Evolutionary conservation across 495 filamentous ascomycete genomes (phyloP).

Genomic region (Aeminium ludgeri): DNA sequence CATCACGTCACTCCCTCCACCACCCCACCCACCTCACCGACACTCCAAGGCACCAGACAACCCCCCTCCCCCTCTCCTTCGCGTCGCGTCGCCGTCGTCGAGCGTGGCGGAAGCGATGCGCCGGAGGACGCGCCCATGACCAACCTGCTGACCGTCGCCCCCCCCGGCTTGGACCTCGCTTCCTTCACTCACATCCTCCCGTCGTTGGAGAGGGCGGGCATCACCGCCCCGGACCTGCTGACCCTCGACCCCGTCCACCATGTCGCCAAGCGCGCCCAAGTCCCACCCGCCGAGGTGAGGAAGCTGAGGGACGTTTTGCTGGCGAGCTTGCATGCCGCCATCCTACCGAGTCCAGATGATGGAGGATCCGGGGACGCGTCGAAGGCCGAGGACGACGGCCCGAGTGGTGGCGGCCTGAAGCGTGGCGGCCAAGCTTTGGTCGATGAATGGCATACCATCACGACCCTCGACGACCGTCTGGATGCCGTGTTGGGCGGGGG

Average conservation of each 20-base stretch:
- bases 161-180: constrained; percentile 55
- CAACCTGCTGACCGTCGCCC: constrained; percentile 72
- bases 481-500: constrained; percentile 70
- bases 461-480: constrained; percentile 57
- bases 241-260: constrained; percentile 68
- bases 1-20: no score
- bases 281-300: constrained; percentile 63
- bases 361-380: background rate
- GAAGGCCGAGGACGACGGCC: no score
- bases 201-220: constrained; percentile 52
- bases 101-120: constrained; percentile 6
- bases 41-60: no score
- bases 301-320: constrained; percentile 49
- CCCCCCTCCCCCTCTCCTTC: no score
- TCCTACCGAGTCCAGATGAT: background rate
- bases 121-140: no score
- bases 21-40: no score
- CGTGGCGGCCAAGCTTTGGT: no score
- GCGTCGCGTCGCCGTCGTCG: no score
- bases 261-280: constrained; percentile 69
- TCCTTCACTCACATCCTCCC: constrained; percentile 58
- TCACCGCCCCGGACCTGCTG: constrained; percentile 73
- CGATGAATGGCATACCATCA: constrained; percentile 40
- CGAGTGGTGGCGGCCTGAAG: no score
- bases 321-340: constrained; percentile 40